A percentile compares a stretch with the other conserved stretches of the same genome.
phyloP scores from a whole-genome alignment of 2,329 filamentous ascomycete species.

The Talaromyces sp. region DNA sequence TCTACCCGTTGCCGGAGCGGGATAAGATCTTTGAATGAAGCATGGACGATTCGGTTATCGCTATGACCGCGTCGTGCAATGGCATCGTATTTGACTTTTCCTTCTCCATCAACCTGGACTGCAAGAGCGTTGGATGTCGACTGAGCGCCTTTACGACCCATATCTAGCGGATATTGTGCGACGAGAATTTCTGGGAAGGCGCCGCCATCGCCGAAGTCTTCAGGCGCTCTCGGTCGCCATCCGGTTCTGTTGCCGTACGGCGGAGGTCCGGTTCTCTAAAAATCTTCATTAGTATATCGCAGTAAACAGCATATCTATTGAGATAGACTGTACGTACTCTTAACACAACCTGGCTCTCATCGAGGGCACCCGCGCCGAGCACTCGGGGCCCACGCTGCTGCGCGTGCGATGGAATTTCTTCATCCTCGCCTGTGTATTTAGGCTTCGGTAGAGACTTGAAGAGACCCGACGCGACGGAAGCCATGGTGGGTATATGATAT shows the following conservation, averaged over 20 bases:
- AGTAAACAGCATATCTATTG: neutral
- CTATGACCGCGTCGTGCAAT: constrained; percentile 86
- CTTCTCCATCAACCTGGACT: constrained; percentile 84
- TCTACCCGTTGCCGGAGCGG: constrained; percentile 88
- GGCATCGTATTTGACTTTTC: constrained; percentile 93
- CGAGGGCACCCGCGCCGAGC: constrained; percentile 70
- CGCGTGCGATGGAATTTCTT: constrained; percentile 66
- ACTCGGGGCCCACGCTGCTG: constrained; percentile 78
- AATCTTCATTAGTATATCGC: neutral
- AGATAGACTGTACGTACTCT: constrained; percentile 48
- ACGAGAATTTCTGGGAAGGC: constrained; percentile 91
- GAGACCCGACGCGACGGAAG: constrained; percentile 65
- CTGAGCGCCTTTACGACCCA: constrained; percentile 72
- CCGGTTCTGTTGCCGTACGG: constrained; percentile 79
- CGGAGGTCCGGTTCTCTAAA: constrained; percentile 71
- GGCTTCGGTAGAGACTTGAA: constrained; percentile 79
- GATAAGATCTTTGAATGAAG: constrained; percentile 95
- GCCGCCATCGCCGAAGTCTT: constrained; percentile 94
- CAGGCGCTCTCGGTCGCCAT: constrained; percentile 83
- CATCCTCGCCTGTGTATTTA: constrained; percentile 84
- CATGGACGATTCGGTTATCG: constrained; percentile 79
- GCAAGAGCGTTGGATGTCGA: constrained; percentile 78
- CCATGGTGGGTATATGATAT: constrained; percentile 43
- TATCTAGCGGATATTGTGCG: constrained; percentile 91
- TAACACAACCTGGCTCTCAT: constrained; percentile 79